Base-by-base conservation (phyloP, 176 grass and related monocot species). In the Stipa capillata region DNA sequence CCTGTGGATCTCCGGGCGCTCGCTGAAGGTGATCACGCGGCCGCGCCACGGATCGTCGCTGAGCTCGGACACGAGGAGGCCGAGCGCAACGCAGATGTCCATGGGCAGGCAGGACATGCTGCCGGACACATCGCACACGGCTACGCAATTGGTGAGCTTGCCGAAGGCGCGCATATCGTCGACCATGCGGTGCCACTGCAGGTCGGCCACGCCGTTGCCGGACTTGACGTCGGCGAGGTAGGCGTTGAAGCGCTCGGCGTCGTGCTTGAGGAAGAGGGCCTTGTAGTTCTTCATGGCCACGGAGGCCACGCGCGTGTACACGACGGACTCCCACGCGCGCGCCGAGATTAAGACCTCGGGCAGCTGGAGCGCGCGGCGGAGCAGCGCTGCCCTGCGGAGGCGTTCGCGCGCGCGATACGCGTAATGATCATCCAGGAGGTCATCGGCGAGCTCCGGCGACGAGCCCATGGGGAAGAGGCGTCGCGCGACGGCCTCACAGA, bases 261-360 rank as follows among this genome's bases (percentile, higher is more conserved):
- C 88, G 78, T 91, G 86, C 49, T 89, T 80, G 41, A 77, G 54
- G 74, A 93, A 93, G 50, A 77, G 35, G 1, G 80, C 42, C 57
- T 85, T 93, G 77, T 93, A 91, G 78, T 86, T 83, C 39, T 81
- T 97, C 94, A 97, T 97, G 50, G 90, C 86, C 27, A 93, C 88
- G 42, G 90, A 93, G 8, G 86, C 86, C 13, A 97, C 86, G 84
- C 86, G 88, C 35, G 85, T 78, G 88, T 97, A 97, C 20, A 69
- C 47, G 17, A 97, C 74, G 3, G 64, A 69, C 1, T 68, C 82
- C 94, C 86, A 91, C 59, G 79, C 84, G 16, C 72, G 48, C 29
- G 68, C 79, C 66, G 85, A 77, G 73, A 93, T 91, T 85, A 91
- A 89, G 1, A 91, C 36, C 82, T 97, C 91, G 2, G 90, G 90